Evolutionary conservation across 306 rosid species (phyloP).

Genomic region (Quillaja saponaria): DNA sequence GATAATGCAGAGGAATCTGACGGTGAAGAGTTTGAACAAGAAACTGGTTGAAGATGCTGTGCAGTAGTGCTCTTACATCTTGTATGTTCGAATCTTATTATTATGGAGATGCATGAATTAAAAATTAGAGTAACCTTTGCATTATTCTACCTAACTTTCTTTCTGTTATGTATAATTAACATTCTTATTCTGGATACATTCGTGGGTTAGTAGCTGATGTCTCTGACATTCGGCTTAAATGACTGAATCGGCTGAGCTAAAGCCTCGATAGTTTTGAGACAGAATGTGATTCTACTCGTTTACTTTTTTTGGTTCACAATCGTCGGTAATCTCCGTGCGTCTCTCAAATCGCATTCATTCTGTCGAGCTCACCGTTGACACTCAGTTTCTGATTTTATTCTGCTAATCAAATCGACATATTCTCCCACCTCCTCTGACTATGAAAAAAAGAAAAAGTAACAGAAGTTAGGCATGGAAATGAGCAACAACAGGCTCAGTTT

Average conservation of each 20-base stretch:
- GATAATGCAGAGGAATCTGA: slow-evolving; percentile 91
- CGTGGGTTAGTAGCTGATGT: background rate
- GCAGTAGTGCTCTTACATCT: background rate
- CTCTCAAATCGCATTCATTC: no score
- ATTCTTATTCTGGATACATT: background rate
- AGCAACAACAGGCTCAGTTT: no score
- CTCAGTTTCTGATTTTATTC: no score
- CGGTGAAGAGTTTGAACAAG: slow-evolving; percentile 94
- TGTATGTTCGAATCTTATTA: slow-evolving; percentile 1
- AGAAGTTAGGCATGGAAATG: no score
- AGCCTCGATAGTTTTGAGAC: background rate
- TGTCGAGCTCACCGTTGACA: no score
- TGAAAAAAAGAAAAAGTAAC: no score
- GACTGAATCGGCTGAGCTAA: background rate
- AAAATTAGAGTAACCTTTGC: background rate
- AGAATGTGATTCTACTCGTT: no score
- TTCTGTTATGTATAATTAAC: background rate
- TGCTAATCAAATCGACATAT: no score
- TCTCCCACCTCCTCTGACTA: no score
- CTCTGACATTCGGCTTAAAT: background rate
- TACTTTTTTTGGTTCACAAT: no score
- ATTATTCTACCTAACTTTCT: background rate
- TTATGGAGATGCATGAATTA: background rate
- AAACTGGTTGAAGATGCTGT: slow-evolving; percentile 64
- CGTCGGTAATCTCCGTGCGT: no score